Evolutionary conservation across 257 asterid species (phyloP).

Genomic region (Osmanthus fragrans): DNA sequence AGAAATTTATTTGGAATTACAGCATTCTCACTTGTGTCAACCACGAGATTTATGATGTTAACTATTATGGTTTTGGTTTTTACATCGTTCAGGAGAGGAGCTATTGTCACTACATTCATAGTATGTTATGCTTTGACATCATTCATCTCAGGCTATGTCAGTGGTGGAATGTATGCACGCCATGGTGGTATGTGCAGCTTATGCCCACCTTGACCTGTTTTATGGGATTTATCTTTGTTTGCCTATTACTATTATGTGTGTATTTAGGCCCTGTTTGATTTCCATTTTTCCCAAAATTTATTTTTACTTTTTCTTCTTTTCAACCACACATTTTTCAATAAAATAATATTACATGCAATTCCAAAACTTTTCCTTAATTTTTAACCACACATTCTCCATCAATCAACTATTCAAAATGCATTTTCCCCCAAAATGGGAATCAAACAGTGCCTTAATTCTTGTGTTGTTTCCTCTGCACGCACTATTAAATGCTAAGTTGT

Average conservation of each 20-base stretch:
- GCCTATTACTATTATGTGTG: not conserved
- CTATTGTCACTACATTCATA: slow-evolving; percentile 60
- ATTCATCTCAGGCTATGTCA: slow-evolving; percentile 62
- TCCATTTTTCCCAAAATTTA: too few relatives aligned
- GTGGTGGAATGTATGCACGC: slow-evolving; percentile 68
- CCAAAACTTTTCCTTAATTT: too few relatives aligned
- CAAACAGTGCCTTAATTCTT: too few relatives aligned
- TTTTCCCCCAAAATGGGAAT: too few relatives aligned
- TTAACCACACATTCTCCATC: too few relatives aligned
- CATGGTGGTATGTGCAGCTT: slow-evolving; percentile 52
- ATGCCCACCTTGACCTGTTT: not conserved
- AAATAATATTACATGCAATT: too few relatives aligned
- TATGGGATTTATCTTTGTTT: not conserved
- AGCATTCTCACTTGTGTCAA: slow-evolving; percentile 4
- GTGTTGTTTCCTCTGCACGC: not conserved
- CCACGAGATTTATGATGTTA: not conserved
- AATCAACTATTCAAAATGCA: too few relatives aligned
- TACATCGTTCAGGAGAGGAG: slow-evolving; percentile 52
- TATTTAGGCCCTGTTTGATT: too few relatives aligned
- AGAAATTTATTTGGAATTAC: not conserved
- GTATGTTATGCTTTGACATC: slow-evolving; percentile 67
- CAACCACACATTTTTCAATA: too few relatives aligned
- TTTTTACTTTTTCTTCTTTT: too few relatives aligned
- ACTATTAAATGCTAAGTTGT: not conserved
- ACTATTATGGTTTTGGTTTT: slow-evolving; percentile 14